Evolutionary conservation across 148 eudicot species (phyloP), one percentile per base, ranked within the genome.

Genomic region (Talinum fruticosum): DNA sequence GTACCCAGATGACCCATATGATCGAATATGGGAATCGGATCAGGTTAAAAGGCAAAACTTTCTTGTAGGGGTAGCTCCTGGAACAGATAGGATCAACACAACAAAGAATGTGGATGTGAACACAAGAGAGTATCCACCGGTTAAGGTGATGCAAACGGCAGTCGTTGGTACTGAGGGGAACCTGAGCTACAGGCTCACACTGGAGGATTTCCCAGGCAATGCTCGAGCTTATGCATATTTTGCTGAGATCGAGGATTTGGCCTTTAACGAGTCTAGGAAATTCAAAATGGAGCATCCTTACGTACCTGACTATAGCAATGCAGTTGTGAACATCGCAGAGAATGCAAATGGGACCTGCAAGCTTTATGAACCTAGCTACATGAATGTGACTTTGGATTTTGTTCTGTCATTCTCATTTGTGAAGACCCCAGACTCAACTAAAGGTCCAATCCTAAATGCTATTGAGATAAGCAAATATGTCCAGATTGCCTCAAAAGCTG

Each of bases 1-100:
- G 97, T 96, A 96, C 78, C 99, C 99, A 15, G 97, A 93, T 81
- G 99, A 96, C 82, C 97, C 99, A 1, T 96, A 91, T 84, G 99
- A 96, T 82, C 83, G 99, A 41, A 88, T 93, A 84, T 96, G 99
- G 99, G 92, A 82, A 73, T 96, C 99, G 6, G 99, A 96, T 87
- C 97, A 87, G n/a, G 92, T 82, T 3, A 90, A 87, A 83, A 83
- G 97, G 81, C 97, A 83, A 64, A 96, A 96, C 79, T 93, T 82
- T 82, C 89, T 96, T 1, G 97, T 93, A 14, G 99, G 93, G 29
- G 88, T 87, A 57, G 97, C 99, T 10, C 81, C 97, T 24, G 99
- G 99, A 6, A 96, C 99, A 33, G 79, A 85, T 79, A 89, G 95
- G 82, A 88, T 96, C 68, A 90, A 77, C 32, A 96, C 99, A 38